phyloP scores from a whole-genome alignment of 1,139 yeast genomes.

The Scheffersomyces segobiensis region DNA sequence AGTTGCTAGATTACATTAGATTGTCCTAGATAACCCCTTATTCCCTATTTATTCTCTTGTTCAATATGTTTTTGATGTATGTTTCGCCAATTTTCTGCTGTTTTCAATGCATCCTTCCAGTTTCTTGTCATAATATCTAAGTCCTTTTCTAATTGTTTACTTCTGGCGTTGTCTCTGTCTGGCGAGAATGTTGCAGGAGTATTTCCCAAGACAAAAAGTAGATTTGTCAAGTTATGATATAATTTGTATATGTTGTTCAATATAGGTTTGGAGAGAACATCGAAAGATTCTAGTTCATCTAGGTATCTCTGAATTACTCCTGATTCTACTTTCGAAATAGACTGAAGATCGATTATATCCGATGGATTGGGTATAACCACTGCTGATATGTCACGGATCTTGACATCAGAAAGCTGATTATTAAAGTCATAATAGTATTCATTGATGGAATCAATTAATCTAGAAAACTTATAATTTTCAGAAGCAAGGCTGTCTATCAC shows the following conservation, averaged over 20 bases:
- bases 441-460: slow-evolving; percentile 31
- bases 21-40: neutral
- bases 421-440: slow-evolving; percentile 30
- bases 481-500: slow-evolving; percentile 40
- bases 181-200: neutral
- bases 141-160: slow-evolving; percentile 34
- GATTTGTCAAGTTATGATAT: slow-evolving; percentile 21
- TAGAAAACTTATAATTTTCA: slow-evolving; percentile 41
- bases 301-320: slow-evolving; percentile 21
- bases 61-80: neutral
- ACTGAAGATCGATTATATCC: slow-evolving; percentile 27
- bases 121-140: slow-evolving; percentile 37
- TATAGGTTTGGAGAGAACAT: slow-evolving; percentile 36
- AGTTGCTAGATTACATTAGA: neutral
- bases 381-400: slow-evolving; percentile 9
- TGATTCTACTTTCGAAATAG: slow-evolving; percentile 16
- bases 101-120: slow-evolving; percentile 47
- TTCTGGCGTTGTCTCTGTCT: slow-evolving; percentile 12
- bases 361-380: slow-evolving; percentile 35
- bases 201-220: slow-evolving; percentile 15
- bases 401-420: slow-evolving; percentile 21
- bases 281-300: slow-evolving; percentile 41
- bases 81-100: slow-evolving; percentile 49
- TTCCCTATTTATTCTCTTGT: neutral
- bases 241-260: slow-evolving; percentile 19